Evolutionary conservation across 169 alveolate genomes (phyloP).

Genomic region (Cryptosporidium bovis): DNA sequence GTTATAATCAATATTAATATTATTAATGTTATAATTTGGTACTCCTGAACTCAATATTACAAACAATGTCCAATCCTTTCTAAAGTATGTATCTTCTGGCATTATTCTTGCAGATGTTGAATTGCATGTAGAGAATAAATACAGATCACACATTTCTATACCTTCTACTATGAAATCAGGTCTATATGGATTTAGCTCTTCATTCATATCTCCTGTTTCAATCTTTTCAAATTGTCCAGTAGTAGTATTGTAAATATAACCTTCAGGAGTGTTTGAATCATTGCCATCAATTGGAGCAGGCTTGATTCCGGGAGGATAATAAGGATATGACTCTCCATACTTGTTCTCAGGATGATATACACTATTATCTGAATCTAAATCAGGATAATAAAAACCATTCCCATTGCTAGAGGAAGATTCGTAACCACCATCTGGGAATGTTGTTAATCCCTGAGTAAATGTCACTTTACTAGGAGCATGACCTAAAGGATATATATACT

Average conservation of each 20-base stretch:
- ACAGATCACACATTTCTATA: conserved; percentile 20
- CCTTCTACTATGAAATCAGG: conserved; percentile 28
- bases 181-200: conserved; percentile 53
- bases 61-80: conserved; percentile 41
- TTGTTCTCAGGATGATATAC: conserved; percentile 19
- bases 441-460: conserved; percentile 9
- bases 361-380: background rate
- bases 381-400: conserved; percentile 22
- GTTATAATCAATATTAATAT: conserved; percentile 11
- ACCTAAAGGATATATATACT: conserved; percentile 48
- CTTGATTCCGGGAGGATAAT: conserved; percentile 56
- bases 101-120: conserved; percentile 23
- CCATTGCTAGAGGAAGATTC: conserved; percentile 11
- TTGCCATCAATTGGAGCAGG: conserved; percentile 40
- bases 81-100: conserved; percentile 22
- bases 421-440: conserved; percentile 55
- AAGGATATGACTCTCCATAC: conserved; percentile 29
- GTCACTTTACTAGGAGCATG: conserved; percentile 27
- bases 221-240: conserved; percentile 59
- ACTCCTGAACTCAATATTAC: conserved; percentile 35
- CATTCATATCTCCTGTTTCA: background rate
- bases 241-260: conserved; percentile 44
- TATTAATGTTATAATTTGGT: background rate
- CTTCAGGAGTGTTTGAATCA: conserved; percentile 9
- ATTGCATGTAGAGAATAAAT: conserved; percentile 41